Percentiles rank a stretch among this genome's conserved stretches.
These are phyloP conservation scores for Dichotomopilus funicola DNA, from an alignment of 2,329 filamentous ascomycete genomes.

Conservation along the genomic window DNA sequence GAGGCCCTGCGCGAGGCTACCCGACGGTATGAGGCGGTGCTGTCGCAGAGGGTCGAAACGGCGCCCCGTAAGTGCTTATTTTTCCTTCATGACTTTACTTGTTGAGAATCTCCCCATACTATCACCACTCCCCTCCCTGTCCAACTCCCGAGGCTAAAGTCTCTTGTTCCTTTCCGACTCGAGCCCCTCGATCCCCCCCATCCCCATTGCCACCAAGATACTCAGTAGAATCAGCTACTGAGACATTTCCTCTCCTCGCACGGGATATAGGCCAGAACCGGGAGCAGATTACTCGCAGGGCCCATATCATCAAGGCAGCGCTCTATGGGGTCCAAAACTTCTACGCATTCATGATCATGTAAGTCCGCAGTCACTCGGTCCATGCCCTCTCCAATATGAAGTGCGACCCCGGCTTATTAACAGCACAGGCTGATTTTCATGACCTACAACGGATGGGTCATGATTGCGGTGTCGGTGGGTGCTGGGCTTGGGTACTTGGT, in stretches of 20 bases:
- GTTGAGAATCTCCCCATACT: background rate
- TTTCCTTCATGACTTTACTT: conserved; percentile 1
- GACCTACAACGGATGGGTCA: conserved; percentile 99
- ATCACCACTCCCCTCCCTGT: background rate
- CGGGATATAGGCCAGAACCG: conserved; percentile 64
- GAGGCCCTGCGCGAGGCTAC: conserved; percentile 76
- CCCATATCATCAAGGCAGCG: conserved; percentile 70
- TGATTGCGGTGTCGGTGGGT: conserved; percentile 83
- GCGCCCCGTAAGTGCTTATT: conserved; percentile 44
- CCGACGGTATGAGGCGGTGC: conserved; percentile 64
- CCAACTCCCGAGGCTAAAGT: background rate
- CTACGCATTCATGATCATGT: conserved; percentile 99
- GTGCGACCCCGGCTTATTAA: conserved; percentile 1
- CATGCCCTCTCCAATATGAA: background rate
- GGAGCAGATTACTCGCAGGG: conserved; percentile 55
- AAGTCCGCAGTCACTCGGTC: conserved; percentile 38
- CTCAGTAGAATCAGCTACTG: conserved; percentile 44
- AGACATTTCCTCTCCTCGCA: conserved; percentile 52
- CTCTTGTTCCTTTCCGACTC: background rate
- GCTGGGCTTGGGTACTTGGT: conserved; percentile 82
- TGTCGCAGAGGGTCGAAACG: conserved; percentile 42
- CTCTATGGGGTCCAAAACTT: conserved; percentile 93
- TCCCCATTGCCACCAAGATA: background rate
- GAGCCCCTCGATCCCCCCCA: background rate
- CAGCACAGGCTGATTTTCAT: conserved; percentile 85